phyloP scores from a whole-genome alignment of 2,329 filamentous ascomycete genomes.

The Spiromastix sp. region DNA sequence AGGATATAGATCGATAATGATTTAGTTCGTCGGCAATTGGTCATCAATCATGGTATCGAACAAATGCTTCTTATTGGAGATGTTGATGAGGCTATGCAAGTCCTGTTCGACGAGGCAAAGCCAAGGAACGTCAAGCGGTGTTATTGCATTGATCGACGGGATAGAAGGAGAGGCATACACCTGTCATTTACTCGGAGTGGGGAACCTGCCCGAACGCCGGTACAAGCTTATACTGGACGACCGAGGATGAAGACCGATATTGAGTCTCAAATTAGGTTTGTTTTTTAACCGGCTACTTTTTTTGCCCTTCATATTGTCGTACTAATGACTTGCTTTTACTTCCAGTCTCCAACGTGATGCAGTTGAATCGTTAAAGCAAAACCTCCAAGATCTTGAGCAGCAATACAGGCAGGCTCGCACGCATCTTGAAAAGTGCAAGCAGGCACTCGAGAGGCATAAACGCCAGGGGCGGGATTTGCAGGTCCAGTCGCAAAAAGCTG shows the following conservation, averaged over 20 bases:
- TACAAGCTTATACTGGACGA: constrained; percentile 42
- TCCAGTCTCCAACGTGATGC: constrained; percentile 36
- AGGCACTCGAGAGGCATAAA: constrained; percentile 41
- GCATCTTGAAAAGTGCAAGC: constrained; percentile 39
- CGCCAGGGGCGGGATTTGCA: constrained; percentile 40
- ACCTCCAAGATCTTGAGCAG: constrained; percentile 43
- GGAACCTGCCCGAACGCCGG: constrained; percentile 41
- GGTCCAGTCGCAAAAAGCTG: constrained; percentile 47
- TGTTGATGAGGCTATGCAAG: constrained; percentile 53
- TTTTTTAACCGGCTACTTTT: neutral
- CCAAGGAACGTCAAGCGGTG: constrained; percentile 64
- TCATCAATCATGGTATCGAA: constrained; percentile 75
- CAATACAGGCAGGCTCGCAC: constrained; percentile 40
- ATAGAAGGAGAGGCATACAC: constrained; percentile 51
- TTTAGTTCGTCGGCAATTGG: constrained; percentile 65
- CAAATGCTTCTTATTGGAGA: constrained; percentile 69
- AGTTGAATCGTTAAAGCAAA: constrained; percentile 44
- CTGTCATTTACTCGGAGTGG: constrained; percentile 42
- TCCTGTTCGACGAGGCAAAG: constrained; percentile 55
- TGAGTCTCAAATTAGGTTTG: constrained; percentile 52
- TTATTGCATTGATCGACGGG: constrained; percentile 51
- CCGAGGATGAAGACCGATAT: constrained; percentile 74
- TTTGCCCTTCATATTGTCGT: neutral
- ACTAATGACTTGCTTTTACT: neutral
- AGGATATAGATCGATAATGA: constrained; percentile 59